A percentile compares a stretch with the other conserved stretches of the same genome.
Conservation (phyloP, 257 asterid genomes). For the Solanum lignicaule region DNA sequence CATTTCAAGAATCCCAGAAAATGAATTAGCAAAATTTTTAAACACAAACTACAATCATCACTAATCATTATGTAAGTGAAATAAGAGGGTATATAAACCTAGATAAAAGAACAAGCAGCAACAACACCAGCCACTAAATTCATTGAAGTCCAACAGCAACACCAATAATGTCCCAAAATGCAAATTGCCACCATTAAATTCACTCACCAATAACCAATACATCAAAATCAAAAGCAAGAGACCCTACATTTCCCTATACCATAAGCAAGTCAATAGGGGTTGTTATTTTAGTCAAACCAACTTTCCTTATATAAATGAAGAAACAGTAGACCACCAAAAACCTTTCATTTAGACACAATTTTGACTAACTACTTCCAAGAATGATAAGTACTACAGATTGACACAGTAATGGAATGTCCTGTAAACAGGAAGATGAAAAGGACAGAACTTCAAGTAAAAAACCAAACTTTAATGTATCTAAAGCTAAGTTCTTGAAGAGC, state of each 20-base stretch:
- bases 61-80: background rate
- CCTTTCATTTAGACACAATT: background rate
- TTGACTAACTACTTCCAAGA: background rate
- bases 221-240: background rate
- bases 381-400: background rate
- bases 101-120: background rate
- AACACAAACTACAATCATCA: background rate
- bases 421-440: background rate
- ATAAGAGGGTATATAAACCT: background rate
- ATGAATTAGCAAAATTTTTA: background rate
- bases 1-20: background rate
- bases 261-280: background rate
- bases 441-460: background rate
- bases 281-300: background rate
- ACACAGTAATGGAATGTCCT: background rate
- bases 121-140: background rate
- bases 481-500: background rate
- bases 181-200: background rate
- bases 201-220: background rate
- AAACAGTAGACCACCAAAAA: background rate
- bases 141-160: background rate
- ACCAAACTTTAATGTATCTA: background rate
- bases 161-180: background rate
- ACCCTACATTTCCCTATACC: background rate
- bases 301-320: background rate